These are phyloP conservation scores for Camellia sinensis DNA, from an alignment of 148 eudicot species.

Conservation along the genomic window DNA sequence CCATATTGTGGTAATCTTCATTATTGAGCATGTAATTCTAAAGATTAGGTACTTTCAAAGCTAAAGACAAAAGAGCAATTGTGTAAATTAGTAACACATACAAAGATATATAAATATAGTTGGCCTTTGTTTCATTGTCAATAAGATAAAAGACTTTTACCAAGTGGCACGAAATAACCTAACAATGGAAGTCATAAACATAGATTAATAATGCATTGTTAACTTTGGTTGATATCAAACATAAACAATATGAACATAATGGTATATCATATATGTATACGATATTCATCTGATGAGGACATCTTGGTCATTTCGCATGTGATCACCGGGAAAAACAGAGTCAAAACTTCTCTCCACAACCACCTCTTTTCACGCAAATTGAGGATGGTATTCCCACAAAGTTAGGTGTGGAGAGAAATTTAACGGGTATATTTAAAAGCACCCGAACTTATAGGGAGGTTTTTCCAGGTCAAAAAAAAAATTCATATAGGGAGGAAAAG, in stretches of 20 bases:
- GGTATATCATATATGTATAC: background rate
- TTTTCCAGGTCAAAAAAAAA: no score
- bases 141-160: background rate
- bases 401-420: no score
- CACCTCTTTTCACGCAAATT: no score
- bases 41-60: background rate
- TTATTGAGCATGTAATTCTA: constrained; percentile 6
- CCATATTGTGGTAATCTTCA: background rate
- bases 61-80: background rate
- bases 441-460: no score
- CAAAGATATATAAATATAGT: background rate
- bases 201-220: background rate
- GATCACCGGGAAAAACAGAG: background rate
- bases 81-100: background rate
- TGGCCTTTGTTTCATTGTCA: background rate
- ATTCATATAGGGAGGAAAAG: no score
- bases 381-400: no score
- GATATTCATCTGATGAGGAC: background rate
- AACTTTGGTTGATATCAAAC: background rate
- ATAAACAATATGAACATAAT: background rate
- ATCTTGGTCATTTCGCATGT: background rate
- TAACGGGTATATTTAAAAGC: no score
- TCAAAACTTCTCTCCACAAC: no score
- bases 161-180: background rate
- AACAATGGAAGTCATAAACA: background rate